Percentiles rank a stretch among this genome's conserved stretches.
These are phyloP conservation scores for Juglanconis juglandina DNA, from an alignment of 2,329 filamentous ascomycete genomes.

Conservation along the genomic window DNA sequence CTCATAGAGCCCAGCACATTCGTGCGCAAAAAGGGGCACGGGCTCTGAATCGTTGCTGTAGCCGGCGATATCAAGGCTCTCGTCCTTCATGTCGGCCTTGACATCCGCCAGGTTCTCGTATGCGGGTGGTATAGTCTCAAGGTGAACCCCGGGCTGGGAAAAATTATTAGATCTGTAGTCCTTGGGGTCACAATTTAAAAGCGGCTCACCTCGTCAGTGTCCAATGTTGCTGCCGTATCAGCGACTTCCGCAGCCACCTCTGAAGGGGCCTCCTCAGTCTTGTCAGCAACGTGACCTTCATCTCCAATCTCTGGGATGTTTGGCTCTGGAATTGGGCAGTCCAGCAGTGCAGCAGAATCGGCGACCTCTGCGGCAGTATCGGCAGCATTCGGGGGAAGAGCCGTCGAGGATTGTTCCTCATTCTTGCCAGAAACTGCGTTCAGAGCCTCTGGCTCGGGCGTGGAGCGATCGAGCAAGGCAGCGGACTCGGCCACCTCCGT, in stretches of 20 bases:
- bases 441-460: slow-evolving; percentile 29
- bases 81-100: slow-evolving; percentile 10
- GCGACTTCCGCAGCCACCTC: slow-evolving; percentile 43
- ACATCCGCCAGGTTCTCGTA: slow-evolving; percentile 3
- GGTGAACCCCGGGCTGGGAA: not conserved
- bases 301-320: slow-evolving; percentile 23
- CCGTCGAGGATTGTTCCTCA: slow-evolving; percentile 34
- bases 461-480: slow-evolving; percentile 28
- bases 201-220: slow-evolving; percentile 6
- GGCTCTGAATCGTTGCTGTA: slow-evolving; percentile 8
- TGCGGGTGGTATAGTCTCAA: not conserved
- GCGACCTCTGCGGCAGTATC: slow-evolving; percentile 31
- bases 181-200: not conserved
- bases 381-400: slow-evolving; percentile 30
- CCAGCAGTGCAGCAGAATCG: slow-evolving; percentile 42
- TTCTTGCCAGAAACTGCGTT: slow-evolving; percentile 30
- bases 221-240: slow-evolving; percentile 34
- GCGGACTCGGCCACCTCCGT: slow-evolving; percentile 36
- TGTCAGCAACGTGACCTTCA: slow-evolving; percentile 32
- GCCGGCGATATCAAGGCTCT: slow-evolving; percentile 11
- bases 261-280: slow-evolving; percentile 31
- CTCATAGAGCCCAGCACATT: slow-evolving; percentile 41
- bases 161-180: not conserved
- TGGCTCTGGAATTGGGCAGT: slow-evolving; percentile 37
- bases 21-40: slow-evolving; percentile 27